These are phyloP conservation scores for Mycena pura DNA, from an alignment of 768 basidiomycete species.

Conservation along the genomic window DNA sequence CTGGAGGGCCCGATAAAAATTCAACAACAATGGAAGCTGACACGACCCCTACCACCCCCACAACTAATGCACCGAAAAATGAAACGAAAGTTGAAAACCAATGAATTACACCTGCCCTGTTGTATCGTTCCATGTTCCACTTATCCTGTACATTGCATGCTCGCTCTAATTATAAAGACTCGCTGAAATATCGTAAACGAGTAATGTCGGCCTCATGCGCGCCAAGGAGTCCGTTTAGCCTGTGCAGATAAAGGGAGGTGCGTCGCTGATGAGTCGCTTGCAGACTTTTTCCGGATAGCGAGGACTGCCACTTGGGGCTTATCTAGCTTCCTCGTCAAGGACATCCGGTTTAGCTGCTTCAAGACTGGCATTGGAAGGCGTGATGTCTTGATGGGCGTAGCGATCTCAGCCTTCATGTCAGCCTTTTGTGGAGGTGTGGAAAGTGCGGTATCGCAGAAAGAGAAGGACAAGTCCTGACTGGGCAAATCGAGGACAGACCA, in stretches of 20 bases:
- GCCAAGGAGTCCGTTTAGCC: conserved; percentile 6
- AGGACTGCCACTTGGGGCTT: conserved; percentile 1
- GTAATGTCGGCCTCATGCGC: conserved; percentile 9
- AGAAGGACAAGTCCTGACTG: conserved; percentile 13
- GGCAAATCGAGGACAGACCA: conserved; percentile 22
- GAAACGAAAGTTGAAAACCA: conserved; percentile 3
- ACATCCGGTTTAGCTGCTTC: conserved; percentile 29
- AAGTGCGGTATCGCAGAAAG: conserved; percentile 6
- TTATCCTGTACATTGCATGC: conserved; percentile 15
- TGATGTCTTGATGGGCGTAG: conserved; percentile 21
- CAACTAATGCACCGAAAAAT: conserved; percentile 1
- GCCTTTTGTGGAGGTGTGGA: neutral
- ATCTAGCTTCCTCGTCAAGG: conserved; percentile 12
- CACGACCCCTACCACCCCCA: neutral
- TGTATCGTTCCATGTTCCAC: neutral
- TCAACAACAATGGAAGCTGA: neutral
- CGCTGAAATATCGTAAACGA: too few relatives aligned
- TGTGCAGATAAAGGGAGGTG: conserved; percentile 11
- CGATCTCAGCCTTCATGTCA: neutral
- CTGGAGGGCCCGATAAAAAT: conserved; percentile 1
- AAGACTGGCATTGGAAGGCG: conserved; percentile 34
- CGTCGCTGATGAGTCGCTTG: conserved; percentile 5
- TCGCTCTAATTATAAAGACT: conserved; percentile 5
- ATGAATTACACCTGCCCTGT: neutral
- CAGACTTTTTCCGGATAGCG: conserved; percentile 14